These are phyloP conservation scores for Poa pratensis DNA, from an alignment of 176 grass and related monocot species.

Conservation along the genomic window DNA sequence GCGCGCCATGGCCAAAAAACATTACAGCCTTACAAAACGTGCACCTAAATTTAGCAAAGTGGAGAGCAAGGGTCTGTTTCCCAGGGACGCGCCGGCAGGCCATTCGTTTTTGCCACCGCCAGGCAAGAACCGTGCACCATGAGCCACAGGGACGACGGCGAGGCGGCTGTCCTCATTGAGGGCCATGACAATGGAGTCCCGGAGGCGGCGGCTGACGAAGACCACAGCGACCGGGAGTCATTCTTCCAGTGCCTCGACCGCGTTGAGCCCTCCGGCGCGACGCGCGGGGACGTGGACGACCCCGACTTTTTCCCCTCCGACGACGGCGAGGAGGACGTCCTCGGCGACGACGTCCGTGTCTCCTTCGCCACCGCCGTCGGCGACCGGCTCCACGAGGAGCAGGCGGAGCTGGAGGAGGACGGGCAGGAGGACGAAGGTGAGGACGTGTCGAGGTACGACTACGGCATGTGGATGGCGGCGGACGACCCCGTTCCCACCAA, in stretches of 20 bases:
- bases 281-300: neutral
- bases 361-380: constrained; percentile 37
- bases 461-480: constrained; percentile 66
- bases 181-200: constrained; percentile 7
- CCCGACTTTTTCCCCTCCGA: constrained; percentile 47
- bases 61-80: constrained; percentile 26
- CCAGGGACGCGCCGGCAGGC: constrained; percentile 28
- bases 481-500: constrained; percentile 64
- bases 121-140: constrained; percentile 45
- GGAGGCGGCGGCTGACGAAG: neutral
- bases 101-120: constrained; percentile 46
- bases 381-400: constrained; percentile 42
- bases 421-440: constrained; percentile 53
- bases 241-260: constrained; percentile 71
- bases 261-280: constrained; percentile 42
- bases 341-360: constrained; percentile 46
- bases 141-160: constrained; percentile 21
- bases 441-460: constrained; percentile 55
- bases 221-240: neutral
- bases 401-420: constrained; percentile 21
- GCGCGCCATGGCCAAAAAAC: neutral
- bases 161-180: neutral
- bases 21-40: constrained; percentile 40
- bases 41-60: constrained; percentile 48
- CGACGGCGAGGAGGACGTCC: constrained; percentile 38